These are phyloP conservation scores for Seiridium cupressi DNA, from an alignment of 2,329 filamentous ascomycete genomes.

Conservation along the genomic window DNA sequence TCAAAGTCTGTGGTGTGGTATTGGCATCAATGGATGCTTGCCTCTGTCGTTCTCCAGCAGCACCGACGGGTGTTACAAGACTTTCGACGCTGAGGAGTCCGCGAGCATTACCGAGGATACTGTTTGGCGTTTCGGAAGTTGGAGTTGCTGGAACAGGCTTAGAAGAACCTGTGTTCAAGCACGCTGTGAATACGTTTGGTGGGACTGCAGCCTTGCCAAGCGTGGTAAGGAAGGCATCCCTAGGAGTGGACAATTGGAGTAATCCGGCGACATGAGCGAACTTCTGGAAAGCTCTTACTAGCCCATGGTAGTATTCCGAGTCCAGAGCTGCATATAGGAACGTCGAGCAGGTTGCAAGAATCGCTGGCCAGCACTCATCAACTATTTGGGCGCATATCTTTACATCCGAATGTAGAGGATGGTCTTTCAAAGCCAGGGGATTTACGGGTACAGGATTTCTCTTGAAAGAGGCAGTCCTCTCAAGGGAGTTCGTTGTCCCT, in stretches of 20 bases:
- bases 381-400: slow-evolving; percentile 79
- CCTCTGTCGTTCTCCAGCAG: slow-evolving; percentile 56
- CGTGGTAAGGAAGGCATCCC: slow-evolving; percentile 93
- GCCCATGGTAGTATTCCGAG: slow-evolving; percentile 86
- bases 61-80: slow-evolving; percentile 57
- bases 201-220: slow-evolving; percentile 91
- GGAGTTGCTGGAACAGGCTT: slow-evolving; percentile 43
- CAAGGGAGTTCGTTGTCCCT: slow-evolving; percentile 34
- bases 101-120: slow-evolving; percentile 69
- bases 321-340: slow-evolving; percentile 92
- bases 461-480: slow-evolving; percentile 66
- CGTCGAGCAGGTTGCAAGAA: slow-evolving; percentile 91
- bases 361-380: slow-evolving; percentile 91
- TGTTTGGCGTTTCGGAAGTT: slow-evolving; percentile 48
- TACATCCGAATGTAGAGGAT: slow-evolving; percentile 69
- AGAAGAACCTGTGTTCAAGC: slow-evolving; percentile 47
- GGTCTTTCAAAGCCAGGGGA: slow-evolving; percentile 72
- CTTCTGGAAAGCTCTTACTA: slow-evolving; percentile 92
- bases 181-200: slow-evolving; percentile 68
- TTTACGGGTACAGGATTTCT: slow-evolving; percentile 81
- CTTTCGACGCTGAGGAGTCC: slow-evolving; percentile 73
- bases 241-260: slow-evolving; percentile 76
- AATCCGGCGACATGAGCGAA: slow-evolving; percentile 93
- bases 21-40: slow-evolving; percentile 57
- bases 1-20: slow-evolving; percentile 55